Percentiles rank a stretch among this genome's conserved stretches.
Conservation (phyloP, 1,139 yeast species). For the Yarrowia galli region DNA sequence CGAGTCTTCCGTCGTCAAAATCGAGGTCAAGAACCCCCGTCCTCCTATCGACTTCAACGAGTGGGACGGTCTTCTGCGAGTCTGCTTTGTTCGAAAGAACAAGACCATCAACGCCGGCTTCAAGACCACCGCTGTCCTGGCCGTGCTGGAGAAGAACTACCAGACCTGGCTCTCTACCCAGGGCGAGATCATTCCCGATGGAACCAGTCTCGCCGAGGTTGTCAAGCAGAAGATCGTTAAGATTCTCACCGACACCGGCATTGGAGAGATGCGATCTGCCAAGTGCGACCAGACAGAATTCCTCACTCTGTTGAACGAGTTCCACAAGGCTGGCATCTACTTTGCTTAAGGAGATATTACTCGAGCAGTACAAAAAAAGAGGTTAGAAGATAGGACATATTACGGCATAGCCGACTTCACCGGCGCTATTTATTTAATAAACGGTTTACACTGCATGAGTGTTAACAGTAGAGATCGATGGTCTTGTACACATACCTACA, state of each 20-base stretch:
- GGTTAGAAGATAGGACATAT: slow-evolving; percentile 10
- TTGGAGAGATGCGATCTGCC: slow-evolving; percentile 86
- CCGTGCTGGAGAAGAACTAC: slow-evolving; percentile 87
- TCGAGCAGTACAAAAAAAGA: background rate
- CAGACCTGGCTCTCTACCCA: slow-evolving; percentile 73
- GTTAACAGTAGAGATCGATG: too few relatives aligned
- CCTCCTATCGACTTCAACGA: slow-evolving; percentile 92
- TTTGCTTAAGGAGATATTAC: slow-evolving; percentile 64
- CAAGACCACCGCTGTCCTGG: slow-evolving; percentile 81
- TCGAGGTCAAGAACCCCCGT: slow-evolving; percentile 89
- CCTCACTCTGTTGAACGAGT: slow-evolving; percentile 82
- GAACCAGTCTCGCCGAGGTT: slow-evolving; percentile 56
- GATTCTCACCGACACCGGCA: slow-evolving; percentile 74
- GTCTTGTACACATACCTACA: background rate
- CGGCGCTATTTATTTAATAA: slow-evolving; percentile 21
- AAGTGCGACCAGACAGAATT: slow-evolving; percentile 96
- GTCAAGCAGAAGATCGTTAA: slow-evolving; percentile 66
- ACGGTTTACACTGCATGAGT: background rate
- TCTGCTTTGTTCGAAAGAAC: slow-evolving; percentile 91
- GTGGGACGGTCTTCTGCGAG: slow-evolving; percentile 95
- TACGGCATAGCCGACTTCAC: slow-evolving; percentile 22
- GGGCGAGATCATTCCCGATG: slow-evolving; percentile 44
- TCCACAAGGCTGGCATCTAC: slow-evolving; percentile 96
- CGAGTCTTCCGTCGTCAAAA: slow-evolving; percentile 93
- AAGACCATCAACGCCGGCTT: slow-evolving; percentile 93